Percentiles rank a stretch among this genome's conserved stretches.
phyloP scores from a whole-genome alignment of 1,284 basidiomycete genomes.

The Kwoniella shivajii region DNA sequence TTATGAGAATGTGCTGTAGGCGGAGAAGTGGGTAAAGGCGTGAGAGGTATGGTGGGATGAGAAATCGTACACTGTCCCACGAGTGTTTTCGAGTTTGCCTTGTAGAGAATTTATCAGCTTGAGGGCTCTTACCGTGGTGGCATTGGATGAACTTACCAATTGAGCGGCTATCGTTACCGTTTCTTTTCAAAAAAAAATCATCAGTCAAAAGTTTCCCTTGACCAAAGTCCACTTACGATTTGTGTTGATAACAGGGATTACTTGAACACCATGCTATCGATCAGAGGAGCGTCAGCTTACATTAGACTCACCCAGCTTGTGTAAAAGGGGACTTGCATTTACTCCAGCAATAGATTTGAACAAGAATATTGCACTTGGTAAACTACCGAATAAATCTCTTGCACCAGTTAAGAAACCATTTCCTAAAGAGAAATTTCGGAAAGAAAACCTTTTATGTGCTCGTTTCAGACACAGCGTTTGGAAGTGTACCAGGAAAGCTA shows the following conservation, averaged over 20 bases:
- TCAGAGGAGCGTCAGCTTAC: conserved; percentile 49
- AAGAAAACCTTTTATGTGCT: conserved; percentile 89
- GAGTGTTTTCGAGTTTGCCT: conserved; percentile 77
- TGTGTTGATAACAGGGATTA: conserved; percentile 88
- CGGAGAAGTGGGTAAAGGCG: conserved; percentile 1
- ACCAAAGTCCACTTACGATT: conserved; percentile 62
- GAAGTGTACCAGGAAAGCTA: conserved; percentile 87
- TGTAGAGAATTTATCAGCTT: conserved; percentile 8
- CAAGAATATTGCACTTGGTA: conserved; percentile 92
- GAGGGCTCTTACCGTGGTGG: not conserved
- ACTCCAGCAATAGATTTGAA: conserved; percentile 87
- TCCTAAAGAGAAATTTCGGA: conserved; percentile 69
- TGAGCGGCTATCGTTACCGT: conserved; percentile 97
- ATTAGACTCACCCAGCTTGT: not conserved
- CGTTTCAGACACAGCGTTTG: conserved; percentile 81
- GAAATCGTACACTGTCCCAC: conserved; percentile 98
- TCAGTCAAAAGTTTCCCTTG: too few relatives aligned
- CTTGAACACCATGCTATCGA: conserved; percentile 39
- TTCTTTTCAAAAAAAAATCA: conserved; percentile 36
- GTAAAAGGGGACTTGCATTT: conserved; percentile 29
- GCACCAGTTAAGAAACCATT: conserved; percentile 88
- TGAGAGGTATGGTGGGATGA: conserved; percentile 67
- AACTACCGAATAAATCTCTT: conserved; percentile 80
- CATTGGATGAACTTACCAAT: conserved; percentile 62
- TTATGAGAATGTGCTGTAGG: conserved; percentile 14